phyloP scores from a whole-genome alignment of 768 basidiomycete species.

The button mushroom (Agaricus bisporus) region DNA sequence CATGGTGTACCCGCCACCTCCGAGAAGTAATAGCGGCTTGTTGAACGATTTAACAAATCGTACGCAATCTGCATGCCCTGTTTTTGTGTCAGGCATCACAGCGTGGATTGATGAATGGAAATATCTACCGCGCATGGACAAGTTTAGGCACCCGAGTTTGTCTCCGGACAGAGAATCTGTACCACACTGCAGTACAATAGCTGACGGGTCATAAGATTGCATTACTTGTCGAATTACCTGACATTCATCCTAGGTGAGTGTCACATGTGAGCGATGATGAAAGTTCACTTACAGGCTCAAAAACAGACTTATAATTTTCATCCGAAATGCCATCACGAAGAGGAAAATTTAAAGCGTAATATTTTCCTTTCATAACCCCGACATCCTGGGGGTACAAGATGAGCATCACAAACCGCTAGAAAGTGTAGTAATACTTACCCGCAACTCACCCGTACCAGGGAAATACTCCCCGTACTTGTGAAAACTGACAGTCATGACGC shows the following conservation, averaged over 20 bases:
- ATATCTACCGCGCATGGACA: conserved; percentile 82
- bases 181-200: conserved; percentile 95
- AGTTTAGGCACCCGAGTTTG: conserved; percentile 90
- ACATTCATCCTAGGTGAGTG: not conserved
- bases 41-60: conserved; percentile 96
- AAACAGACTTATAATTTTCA: conserved; percentile 90
- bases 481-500: conserved; percentile 98
- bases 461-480: conserved; percentile 99
- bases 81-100: not conserved
- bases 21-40: conserved; percentile 87
- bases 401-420: not conserved
- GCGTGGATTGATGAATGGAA: not conserved
- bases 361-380: conserved; percentile 90
- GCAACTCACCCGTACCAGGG: conserved; percentile 95
- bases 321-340: conserved; percentile 93
- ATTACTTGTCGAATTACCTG: conserved; percentile 92
- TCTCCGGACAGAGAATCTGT: conserved; percentile 97
- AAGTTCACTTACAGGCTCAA: conserved; percentile 72
- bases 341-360: conserved; percentile 93
- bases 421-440: conserved; percentile 41
- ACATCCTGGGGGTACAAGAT: conserved; percentile 52
- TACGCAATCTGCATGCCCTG: conserved; percentile 96
- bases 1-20: conserved; percentile 98
- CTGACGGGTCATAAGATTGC: conserved; percentile 90
- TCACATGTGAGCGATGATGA: not conserved